These are phyloP conservation scores for Hypoxylon sp. DNA, from an alignment of 2,329 filamentous ascomycete genomes.

Conservation along the genomic window DNA sequence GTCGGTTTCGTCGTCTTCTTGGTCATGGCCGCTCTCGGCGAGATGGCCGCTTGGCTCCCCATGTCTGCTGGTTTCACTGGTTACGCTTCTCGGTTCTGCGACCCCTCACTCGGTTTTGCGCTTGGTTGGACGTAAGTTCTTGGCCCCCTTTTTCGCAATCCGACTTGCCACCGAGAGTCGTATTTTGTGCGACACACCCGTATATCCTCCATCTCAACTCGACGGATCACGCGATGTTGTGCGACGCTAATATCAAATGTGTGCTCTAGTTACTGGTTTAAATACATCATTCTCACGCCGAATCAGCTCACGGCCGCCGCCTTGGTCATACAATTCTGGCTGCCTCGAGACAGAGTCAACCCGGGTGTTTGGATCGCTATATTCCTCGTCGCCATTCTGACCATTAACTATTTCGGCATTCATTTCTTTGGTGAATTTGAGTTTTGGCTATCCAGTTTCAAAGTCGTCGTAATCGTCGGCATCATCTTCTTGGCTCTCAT, in stretches of 20 bases:
- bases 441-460: conserved; percentile 74
- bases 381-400: conserved; percentile 71
- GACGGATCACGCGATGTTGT: not conserved
- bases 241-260: not conserved
- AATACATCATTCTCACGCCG: conserved; percentile 88
- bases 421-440: conserved; percentile 75
- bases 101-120: conserved; percentile 83
- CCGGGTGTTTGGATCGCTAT: conserved; percentile 84
- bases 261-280: conserved; percentile 67
- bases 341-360: conserved; percentile 73
- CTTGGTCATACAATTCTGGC: conserved; percentile 84
- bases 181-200: not conserved
- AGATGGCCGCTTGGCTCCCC: conserved; percentile 88
- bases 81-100: conserved; percentile 82
- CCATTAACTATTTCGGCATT: conserved; percentile 78
- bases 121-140: conserved; percentile 75
- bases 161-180: not conserved
- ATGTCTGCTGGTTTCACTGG: conserved; percentile 83
- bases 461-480: conserved; percentile 74
- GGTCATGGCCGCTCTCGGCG: conserved; percentile 84
- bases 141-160: not conserved
- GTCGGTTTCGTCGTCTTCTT: conserved; percentile 81
- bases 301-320: conserved; percentile 87
- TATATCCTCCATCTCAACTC: too few species aligned
- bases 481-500: conserved; percentile 75